Conservation (phyloP, 768 basidiomycete genomes). For the Trametes coccinea region DNA sequence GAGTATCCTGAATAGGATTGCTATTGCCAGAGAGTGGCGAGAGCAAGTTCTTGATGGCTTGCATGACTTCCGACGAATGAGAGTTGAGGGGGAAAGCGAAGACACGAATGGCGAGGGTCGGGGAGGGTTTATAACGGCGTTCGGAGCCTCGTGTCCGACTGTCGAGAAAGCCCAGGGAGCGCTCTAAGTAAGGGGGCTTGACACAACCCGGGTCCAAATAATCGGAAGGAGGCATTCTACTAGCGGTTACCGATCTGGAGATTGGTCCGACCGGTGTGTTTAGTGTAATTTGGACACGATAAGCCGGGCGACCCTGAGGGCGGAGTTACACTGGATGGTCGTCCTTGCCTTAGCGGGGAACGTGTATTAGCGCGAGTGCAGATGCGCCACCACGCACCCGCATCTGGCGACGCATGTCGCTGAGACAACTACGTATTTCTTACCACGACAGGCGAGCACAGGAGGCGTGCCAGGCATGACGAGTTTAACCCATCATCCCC, state of each 20-base stretch:
- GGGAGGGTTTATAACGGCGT: slow-evolving; percentile 22
- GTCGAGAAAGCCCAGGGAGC: slow-evolving; percentile 6
- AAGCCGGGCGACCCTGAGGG: slow-evolving; percentile 8
- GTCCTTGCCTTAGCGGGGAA: slow-evolving; percentile 9
- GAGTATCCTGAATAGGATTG: slow-evolving; percentile 74
- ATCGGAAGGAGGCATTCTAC: slow-evolving; percentile 19
- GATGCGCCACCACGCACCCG: background rate
- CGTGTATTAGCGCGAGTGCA: background rate
- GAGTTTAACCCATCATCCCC: background rate
- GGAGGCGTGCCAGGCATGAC: background rate
- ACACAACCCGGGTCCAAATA: slow-evolving; percentile 3
- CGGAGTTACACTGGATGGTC: slow-evolving; percentile 5
- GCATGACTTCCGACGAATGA: slow-evolving; percentile 46
- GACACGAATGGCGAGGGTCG: slow-evolving; percentile 18
- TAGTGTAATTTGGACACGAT: slow-evolving; percentile 13
- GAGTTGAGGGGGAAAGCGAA: slow-evolving; percentile 19
- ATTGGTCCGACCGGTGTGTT: slow-evolving; percentile 1
- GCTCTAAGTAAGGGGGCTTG: slow-evolving; percentile 1
- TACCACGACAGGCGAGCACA: slow-evolving; percentile 4
- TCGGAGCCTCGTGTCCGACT: slow-evolving; percentile 24
- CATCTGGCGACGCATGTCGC: background rate
- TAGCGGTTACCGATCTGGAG: slow-evolving; percentile 14
- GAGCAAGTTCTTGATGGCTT: slow-evolving; percentile 67
- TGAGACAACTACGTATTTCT: slow-evolving; percentile 16
- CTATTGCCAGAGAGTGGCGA: slow-evolving; percentile 63